Percentiles rank a stretch among this genome's conserved stretches.
These are phyloP conservation scores for Plantago ovata DNA, from an alignment of 257 asterid species.

Conservation along the genomic window DNA sequence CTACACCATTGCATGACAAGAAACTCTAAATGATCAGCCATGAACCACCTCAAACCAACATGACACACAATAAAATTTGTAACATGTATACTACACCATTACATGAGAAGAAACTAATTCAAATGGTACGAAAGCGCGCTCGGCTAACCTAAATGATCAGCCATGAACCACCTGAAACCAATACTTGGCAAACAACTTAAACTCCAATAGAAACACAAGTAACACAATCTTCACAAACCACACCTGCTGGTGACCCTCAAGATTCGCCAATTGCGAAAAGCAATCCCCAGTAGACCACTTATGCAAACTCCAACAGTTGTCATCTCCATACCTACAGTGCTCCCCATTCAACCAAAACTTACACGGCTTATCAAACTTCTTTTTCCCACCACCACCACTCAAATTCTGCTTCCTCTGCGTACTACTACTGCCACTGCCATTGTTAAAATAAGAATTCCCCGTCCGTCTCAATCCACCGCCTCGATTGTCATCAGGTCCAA, in stretches of 20 bases:
- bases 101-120: too few relatives aligned
- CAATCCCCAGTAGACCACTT: conserved; percentile 80
- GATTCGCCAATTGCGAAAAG: conserved; percentile 62
- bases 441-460: conserved; percentile 56
- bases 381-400: conserved; percentile 29
- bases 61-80: too few relatives aligned
- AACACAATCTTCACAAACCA: conserved; percentile 13
- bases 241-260: conserved; percentile 94
- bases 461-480: conserved; percentile 36
- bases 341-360: conserved; percentile 58
- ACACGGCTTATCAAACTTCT: conserved; percentile 63
- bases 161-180: too few relatives aligned
- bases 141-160: too few relatives aligned
- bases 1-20: too few relatives aligned
- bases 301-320: conserved; percentile 72
- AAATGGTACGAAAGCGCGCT: too few relatives aligned
- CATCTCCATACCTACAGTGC: conserved; percentile 64
- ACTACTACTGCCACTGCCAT: conserved; percentile 36
- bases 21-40: too few relatives aligned
- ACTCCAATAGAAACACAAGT: neutral
- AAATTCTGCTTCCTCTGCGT: conserved; percentile 37
- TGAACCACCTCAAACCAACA: too few relatives aligned
- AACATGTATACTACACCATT: too few relatives aligned
- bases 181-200: neutral
- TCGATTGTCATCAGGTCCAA: conserved; percentile 55